These are phyloP conservation scores for Saccharomycopsis hybrid DNA, from an alignment of 1,139 yeast genomes.

Conservation along the genomic window DNA sequence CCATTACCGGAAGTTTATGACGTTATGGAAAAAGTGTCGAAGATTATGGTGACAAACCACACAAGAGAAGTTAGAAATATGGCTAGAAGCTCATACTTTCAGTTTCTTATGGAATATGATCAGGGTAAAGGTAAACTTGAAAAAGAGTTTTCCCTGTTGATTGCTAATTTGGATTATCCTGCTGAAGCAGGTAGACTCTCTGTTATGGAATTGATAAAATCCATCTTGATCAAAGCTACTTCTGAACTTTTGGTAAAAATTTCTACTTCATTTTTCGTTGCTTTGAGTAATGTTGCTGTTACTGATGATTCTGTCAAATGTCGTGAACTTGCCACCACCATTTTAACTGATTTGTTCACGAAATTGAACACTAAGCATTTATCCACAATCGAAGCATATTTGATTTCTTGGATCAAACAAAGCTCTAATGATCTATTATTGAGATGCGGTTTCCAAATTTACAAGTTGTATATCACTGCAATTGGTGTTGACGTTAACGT, in stretches of 20 bases:
- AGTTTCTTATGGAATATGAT: constrained; percentile 88
- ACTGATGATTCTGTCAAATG: constrained; percentile 79
- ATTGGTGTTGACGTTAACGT: constrained; percentile 39
- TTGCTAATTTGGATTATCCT: constrained; percentile 77
- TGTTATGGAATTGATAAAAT: constrained; percentile 78
- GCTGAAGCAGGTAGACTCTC: constrained; percentile 85
- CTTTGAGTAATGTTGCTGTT: constrained; percentile 68
- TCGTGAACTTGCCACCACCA: constrained; percentile 73
- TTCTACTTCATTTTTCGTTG: constrained; percentile 74
- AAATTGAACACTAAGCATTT: constrained; percentile 40
- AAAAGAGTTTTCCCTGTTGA: constrained; percentile 74
- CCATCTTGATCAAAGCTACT: constrained; percentile 62
- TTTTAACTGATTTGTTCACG: constrained; percentile 51
- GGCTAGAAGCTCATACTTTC: constrained; percentile 78
- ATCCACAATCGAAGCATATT: constrained; percentile 49
- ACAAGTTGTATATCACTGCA: constrained; percentile 54
- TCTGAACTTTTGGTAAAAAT: constrained; percentile 54
- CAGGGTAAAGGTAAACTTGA: constrained; percentile 85
- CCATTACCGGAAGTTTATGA: constrained; percentile 88
- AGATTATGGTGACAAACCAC: constrained; percentile 87
- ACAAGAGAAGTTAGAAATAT: constrained; percentile 77
- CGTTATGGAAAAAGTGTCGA: constrained; percentile 72
- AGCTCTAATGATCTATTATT: constrained; percentile 47
- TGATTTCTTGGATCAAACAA: constrained; percentile 63
- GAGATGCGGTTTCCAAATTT: constrained; percentile 73